phyloP scores from a whole-genome alignment of 345 rosid genomes.

The Eutrema heterophyllum region DNA sequence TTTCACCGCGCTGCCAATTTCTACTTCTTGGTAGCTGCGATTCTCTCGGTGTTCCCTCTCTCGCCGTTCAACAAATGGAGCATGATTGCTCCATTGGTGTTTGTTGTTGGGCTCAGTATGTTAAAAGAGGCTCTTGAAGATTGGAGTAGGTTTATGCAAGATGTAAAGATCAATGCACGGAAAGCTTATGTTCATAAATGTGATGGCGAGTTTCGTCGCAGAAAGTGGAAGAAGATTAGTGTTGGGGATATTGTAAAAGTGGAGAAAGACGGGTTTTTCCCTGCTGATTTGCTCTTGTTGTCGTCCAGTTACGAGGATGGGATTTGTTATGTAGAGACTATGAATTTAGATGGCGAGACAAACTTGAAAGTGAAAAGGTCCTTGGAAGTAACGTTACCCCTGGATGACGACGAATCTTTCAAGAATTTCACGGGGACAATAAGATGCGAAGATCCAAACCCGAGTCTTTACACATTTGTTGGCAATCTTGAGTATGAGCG shows the following conservation, averaged over 20 bases:
- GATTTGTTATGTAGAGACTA: conserved; percentile 95
- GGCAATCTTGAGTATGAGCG: conserved; percentile 81
- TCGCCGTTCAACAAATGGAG: conserved; percentile 83
- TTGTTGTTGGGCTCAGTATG: conserved; percentile 95
- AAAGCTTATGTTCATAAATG: conserved; percentile 58
- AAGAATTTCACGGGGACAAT: conserved; percentile 54
- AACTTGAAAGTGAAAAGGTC: conserved; percentile 88
- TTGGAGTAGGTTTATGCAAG: conserved; percentile 93
- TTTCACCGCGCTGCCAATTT: conserved; percentile 91
- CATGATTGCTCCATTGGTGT: conserved; percentile 83
- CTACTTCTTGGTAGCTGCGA: conserved; percentile 83
- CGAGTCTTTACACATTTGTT: conserved; percentile 80
- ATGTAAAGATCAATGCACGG: conserved; percentile 71
- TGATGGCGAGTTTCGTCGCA: conserved; percentile 55
- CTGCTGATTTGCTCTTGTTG: conserved; percentile 83
- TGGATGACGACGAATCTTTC: conserved; percentile 66
- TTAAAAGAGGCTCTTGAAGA: conserved; percentile 92
- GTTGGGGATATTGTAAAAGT: conserved; percentile 89
- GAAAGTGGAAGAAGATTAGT: conserved; percentile 63
- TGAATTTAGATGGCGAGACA: conserved; percentile 98
- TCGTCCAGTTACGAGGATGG: conserved; percentile 93
- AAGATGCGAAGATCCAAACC: conserved; percentile 92
- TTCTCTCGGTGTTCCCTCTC: conserved; percentile 65
- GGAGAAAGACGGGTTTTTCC: conserved; percentile 87
- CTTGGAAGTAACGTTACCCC: conserved; percentile 60